Percentiles rank a stretch among this genome's conserved stretches.
Evolutionary conservation across 2,329 filamentous ascomycete genomes (phyloP).

Genomic region (Cladosporium sp.): DNA sequence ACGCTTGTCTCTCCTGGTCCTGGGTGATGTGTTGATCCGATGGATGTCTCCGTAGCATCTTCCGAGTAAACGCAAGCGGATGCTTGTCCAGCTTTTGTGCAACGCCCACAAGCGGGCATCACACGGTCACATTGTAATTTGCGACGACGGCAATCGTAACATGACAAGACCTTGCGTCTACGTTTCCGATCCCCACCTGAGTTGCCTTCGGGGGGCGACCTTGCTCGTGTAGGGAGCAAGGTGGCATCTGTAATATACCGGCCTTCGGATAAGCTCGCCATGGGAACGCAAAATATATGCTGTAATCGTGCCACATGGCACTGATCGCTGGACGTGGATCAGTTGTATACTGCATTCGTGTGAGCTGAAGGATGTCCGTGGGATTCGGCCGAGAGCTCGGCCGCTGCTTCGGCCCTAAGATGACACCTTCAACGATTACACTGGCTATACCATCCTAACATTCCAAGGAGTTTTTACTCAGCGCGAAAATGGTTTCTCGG

Average conservation of each 20-base stretch:
- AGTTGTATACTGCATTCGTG: not conserved
- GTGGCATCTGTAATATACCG: not conserved
- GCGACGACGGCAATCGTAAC: constrained; percentile 43
- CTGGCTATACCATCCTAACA: no score
- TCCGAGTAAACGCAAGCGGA: constrained; percentile 39
- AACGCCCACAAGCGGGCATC: constrained; percentile 42
- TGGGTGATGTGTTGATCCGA: not conserved
- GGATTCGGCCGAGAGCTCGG: not conserved
- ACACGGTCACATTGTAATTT: constrained; percentile 46
- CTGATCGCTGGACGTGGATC: no score
- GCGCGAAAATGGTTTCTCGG: no score
- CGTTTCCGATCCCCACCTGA: constrained; percentile 35
- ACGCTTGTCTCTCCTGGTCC: constrained; percentile 7
- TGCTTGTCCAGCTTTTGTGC: constrained; percentile 40
- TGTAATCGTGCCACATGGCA: no score
- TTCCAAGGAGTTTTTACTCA: no score
- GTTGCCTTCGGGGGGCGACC: not conserved
- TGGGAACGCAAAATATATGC: no score
- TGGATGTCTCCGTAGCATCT: constrained; percentile 16
- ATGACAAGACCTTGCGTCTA: constrained; percentile 45
- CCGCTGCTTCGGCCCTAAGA: not conserved
- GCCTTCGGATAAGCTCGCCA: not conserved
- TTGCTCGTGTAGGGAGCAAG: not conserved
- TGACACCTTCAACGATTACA: no score
- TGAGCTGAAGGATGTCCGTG: not conserved